Evolutionary conservation across 768 basidiomycete species (phyloP).

Genomic region (Epithele typhae): DNA sequence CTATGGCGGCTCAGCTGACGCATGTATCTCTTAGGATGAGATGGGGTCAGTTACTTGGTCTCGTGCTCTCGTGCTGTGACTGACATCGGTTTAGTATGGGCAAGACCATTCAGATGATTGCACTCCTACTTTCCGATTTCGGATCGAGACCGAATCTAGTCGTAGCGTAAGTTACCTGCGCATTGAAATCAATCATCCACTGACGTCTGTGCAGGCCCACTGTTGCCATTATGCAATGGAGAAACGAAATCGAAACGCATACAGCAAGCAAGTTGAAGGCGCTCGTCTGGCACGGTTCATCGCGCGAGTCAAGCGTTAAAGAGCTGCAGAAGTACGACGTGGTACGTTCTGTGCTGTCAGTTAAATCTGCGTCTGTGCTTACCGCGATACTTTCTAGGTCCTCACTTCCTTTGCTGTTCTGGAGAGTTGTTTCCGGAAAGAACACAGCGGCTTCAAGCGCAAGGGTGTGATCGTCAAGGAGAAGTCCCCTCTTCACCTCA

Average conservation of each 20-base stretch:
- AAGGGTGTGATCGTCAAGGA: constrained; percentile 84
- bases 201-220: constrained; percentile 32
- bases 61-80: neutral
- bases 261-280: constrained; percentile 77
- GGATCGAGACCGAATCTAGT: constrained; percentile 79
- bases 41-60: constrained; percentile 66
- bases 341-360: constrained; percentile 38
- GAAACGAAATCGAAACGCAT: constrained; percentile 86
- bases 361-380: neutral
- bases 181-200: neutral
- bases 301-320: constrained; percentile 59
- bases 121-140: constrained; percentile 76
- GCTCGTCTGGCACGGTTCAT: constrained; percentile 87
- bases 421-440: constrained; percentile 90
- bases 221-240: constrained; percentile 76
- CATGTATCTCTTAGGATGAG: constrained; percentile 56
- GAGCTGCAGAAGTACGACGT: constrained; percentile 86
- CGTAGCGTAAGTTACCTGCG: constrained; percentile 60
- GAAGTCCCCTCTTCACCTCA: constrained; percentile 76
- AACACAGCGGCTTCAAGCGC: constrained; percentile 88
- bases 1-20: neutral
- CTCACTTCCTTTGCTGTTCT: constrained; percentile 85
- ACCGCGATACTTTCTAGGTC: constrained; percentile 40
- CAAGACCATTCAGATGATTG: constrained; percentile 95
- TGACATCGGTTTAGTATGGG: constrained; percentile 58